A percentile compares a stretch with the other conserved stretches of the same genome.
Conservation (phyloP, 768 basidiomycete genomes). For the Phanerodontia chrysosporium region DNA sequence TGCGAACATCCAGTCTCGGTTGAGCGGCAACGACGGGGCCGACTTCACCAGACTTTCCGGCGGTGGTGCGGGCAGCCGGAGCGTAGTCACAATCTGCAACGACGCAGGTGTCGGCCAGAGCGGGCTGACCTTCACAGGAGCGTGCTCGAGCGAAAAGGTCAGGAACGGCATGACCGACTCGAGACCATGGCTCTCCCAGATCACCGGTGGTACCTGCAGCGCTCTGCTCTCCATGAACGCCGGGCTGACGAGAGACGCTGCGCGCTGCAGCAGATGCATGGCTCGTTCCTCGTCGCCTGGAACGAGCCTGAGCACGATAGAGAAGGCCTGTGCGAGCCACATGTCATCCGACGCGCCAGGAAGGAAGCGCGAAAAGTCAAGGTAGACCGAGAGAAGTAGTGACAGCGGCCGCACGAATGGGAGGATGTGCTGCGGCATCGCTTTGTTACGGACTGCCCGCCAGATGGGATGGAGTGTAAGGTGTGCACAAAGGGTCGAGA, state of each 20-base stretch:
- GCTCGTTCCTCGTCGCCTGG: slow-evolving; percentile 65
- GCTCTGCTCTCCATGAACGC: slow-evolving; percentile 38
- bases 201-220: slow-evolving; percentile 32
- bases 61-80: slow-evolving; percentile 33
- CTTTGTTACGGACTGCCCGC: slow-evolving; percentile 26
- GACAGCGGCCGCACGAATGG: slow-evolving; percentile 50
- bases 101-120: slow-evolving; percentile 46
- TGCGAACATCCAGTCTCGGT: slow-evolving; percentile 61
- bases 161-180: slow-evolving; percentile 59
- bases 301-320: slow-evolving; percentile 48
- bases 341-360: slow-evolving; percentile 52
- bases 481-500: slow-evolving; percentile 49
- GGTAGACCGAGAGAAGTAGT: slow-evolving; percentile 46
- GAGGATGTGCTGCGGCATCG: slow-evolving; percentile 26
- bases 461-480: slow-evolving; percentile 52
- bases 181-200: slow-evolving; percentile 53
- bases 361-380: slow-evolving; percentile 53
- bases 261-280: slow-evolving; percentile 36
- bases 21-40: slow-evolving; percentile 39
- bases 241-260: slow-evolving; percentile 33
- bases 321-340: slow-evolving; percentile 66
- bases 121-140: slow-evolving; percentile 47
- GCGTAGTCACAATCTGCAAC: slow-evolving; percentile 54
- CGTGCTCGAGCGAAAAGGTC: slow-evolving; percentile 35
- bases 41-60: slow-evolving; percentile 8